Base-by-base conservation (phyloP, 768 basidiomycete species). In the Phanerochaete carnosa region DNA sequence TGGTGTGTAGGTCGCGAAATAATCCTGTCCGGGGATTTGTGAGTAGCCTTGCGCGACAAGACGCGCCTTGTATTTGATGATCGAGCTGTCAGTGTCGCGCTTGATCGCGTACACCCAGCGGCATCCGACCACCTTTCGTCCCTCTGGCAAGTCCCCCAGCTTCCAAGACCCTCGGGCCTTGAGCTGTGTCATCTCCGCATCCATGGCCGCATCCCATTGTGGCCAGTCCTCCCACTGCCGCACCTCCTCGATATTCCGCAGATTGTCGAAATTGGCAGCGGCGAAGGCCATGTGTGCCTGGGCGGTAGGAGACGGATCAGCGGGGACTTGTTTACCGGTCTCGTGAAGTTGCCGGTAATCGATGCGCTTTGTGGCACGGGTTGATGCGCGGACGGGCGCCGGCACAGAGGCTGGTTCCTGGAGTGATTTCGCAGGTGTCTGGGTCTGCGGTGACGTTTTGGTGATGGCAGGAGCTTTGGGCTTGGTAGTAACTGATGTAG, bases 61-160 rank as follows among this genome's bases (percentile, higher is more conserved):
- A 9, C 73, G 57, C 9, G 65, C 77, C 66, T 80, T 79, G 69
- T 75, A 75, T 1, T 71, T 64, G 26, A 64, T 61, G 46, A 79
- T 72, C 0, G 64, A 62, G 4, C 78, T 79, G 33, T 75, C 61
- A 0, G 69, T 57, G 61, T 81, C 68, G 32, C 62, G 64, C 67
- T 84, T 84, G 54, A 71, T 63, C 1, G 64, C 68, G 60, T 73
- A 79, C 1, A 79, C 75, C 74, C 75, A 77, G 2, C 64, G 69
- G 30, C 61, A 66, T 2, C 72, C 71, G 55, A 78, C 68, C 19
- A 69, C 62, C 49, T 73, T 77, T 3, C 62, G 39, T 13, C 70
- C 69, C 2, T 47, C 35, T 2, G 78, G 77, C n/a, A 73, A 56
- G 9, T 58, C 49, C 0, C 65, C 66, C 2, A 71, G 57, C 19